These are phyloP conservation scores for Stereum hirsutum DNA, from an alignment of 1,284 basidiomycete genomes.

Conservation along the genomic window DNA sequence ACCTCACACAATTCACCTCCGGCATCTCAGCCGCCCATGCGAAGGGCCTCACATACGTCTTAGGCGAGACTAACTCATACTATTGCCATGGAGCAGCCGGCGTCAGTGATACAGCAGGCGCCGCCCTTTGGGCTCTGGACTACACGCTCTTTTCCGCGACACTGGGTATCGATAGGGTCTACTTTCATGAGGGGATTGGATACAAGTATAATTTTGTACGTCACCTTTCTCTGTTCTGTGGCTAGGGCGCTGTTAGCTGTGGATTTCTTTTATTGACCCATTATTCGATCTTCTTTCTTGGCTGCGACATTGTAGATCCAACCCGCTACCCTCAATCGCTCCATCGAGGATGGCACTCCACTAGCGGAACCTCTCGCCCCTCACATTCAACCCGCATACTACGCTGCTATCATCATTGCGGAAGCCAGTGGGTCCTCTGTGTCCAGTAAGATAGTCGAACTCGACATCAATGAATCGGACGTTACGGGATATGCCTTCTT, in stretches of 20 bases:
- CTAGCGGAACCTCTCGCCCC: slow-evolving; percentile 36
- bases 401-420: slow-evolving; percentile 42
- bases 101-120: slow-evolving; percentile 61
- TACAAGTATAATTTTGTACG: slow-evolving; percentile 35
- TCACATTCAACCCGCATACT: slow-evolving; percentile 53
- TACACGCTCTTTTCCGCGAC: slow-evolving; percentile 42
- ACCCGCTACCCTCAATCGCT: slow-evolving; percentile 41
- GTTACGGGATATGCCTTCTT: slow-evolving; percentile 58
- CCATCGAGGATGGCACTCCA: slow-evolving; percentile 38
- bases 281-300: too few relatives aligned
- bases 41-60: slow-evolving; percentile 43
- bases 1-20: slow-evolving; percentile 37
- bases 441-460: slow-evolving; percentile 38
- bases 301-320: slow-evolving; percentile 32
- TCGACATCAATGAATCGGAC: slow-evolving; percentile 36
- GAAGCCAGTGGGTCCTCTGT: slow-evolving; percentile 32
- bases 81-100: slow-evolving; percentile 50
- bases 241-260: too few relatives aligned
- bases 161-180: slow-evolving; percentile 24
- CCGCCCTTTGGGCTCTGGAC: slow-evolving; percentile 61
- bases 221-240: not conserved
- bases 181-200: slow-evolving; percentile 34
- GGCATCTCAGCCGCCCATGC: slow-evolving; percentile 40
- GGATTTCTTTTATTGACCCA: too few relatives aligned
- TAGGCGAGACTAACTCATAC: slow-evolving; percentile 34